Conservation (phyloP, 805 yeast species). For the Yamadazyma laniorum region DNA sequence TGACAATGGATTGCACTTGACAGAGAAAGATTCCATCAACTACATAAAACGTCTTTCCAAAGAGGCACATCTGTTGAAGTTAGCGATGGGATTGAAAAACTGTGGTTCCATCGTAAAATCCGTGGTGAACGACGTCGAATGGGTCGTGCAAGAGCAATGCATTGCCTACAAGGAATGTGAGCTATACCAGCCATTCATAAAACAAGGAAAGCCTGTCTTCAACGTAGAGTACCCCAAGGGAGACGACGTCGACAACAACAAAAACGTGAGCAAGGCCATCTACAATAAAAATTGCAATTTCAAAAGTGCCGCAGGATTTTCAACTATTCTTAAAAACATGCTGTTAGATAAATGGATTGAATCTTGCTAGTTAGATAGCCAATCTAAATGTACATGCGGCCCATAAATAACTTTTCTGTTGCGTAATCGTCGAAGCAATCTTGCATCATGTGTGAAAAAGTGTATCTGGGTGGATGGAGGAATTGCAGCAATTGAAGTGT, state of each 20-base stretch:
- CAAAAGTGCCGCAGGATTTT: constrained; percentile 14
- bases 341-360: constrained; percentile 21
- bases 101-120: constrained; percentile 19
- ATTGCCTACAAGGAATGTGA: constrained; percentile 24
- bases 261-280: constrained; percentile 4
- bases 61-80: constrained; percentile 16
- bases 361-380: constrained; percentile 1
- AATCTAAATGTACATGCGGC: too few species aligned
- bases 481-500: background rate
- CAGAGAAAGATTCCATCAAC: constrained; percentile 19
- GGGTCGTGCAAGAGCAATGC: constrained; percentile 28
- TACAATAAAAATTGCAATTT: constrained; percentile 11
- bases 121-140: constrained; percentile 19
- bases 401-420: too few species aligned
- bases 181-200: constrained; percentile 14
- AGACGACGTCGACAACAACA: constrained; percentile 8
- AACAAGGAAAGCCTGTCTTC: constrained; percentile 20
- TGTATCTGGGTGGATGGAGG: too few species aligned
- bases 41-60: constrained; percentile 21
- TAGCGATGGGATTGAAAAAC: constrained; percentile 26
- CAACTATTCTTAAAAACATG: constrained; percentile 22
- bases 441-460: too few species aligned
- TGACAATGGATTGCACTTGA: constrained; percentile 25
- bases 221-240: constrained; percentile 28
- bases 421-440: too few species aligned